These are phyloP conservation scores for Tuber aestivum DNA, from an alignment of 495 filamentous ascomycete genomes.

Conservation along the genomic window DNA sequence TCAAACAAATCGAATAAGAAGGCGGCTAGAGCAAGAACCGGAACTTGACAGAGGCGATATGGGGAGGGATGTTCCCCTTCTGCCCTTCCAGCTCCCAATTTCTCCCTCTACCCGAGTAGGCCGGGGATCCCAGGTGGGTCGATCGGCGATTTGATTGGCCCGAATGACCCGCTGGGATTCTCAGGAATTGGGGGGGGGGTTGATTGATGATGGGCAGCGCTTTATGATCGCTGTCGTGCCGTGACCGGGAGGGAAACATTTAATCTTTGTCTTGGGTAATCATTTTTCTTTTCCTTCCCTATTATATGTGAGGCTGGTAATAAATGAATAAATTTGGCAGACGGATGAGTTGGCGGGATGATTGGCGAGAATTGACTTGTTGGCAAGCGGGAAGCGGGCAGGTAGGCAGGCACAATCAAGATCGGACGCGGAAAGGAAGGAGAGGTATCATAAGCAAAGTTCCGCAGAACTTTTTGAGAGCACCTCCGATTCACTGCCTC, in stretches of 20 bases:
- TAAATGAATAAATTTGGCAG: background rate
- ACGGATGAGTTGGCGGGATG: constrained; percentile 29
- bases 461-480: background rate
- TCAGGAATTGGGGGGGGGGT: background rate
- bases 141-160: constrained; percentile 26
- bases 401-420: constrained; percentile 27
- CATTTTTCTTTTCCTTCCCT: too few relatives aligned
- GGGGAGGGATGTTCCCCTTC: constrained; percentile 30
- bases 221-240: background rate
- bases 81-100: constrained; percentile 20
- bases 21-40: constrained; percentile 24
- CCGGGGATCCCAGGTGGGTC: constrained; percentile 9
- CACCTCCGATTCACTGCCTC: background rate
- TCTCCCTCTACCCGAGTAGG: background rate
- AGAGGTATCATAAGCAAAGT: background rate
- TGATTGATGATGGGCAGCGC: background rate
- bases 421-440: constrained; percentile 19
- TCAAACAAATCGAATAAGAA: constrained; percentile 39
- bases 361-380: constrained; percentile 19
- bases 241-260: background rate
- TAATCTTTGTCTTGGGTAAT: background rate
- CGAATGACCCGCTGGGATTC: constrained; percentile 6
- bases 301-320: background rate
- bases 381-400: too few relatives aligned
- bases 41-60: constrained; percentile 39